phyloP scores from a whole-genome alignment of 306 rosid genomes.

The Rosa multiflora region DNA sequence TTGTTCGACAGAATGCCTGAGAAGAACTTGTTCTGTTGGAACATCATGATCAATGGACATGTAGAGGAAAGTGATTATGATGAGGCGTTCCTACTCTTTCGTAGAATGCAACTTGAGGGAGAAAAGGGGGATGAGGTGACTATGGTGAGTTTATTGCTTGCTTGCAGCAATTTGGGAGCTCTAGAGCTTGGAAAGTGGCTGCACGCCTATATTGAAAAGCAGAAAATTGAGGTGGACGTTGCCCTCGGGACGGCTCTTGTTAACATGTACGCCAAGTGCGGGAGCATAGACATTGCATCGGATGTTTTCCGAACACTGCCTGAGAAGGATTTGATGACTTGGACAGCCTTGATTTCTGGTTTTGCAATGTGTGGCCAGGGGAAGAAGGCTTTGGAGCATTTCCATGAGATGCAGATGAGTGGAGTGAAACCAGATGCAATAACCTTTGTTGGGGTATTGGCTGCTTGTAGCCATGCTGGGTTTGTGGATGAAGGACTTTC shows the following conservation, averaged over 20 bases:
- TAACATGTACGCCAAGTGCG: conserved; percentile 34
- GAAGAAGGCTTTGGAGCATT: conserved; percentile 20
- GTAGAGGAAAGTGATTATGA: conserved; percentile 22
- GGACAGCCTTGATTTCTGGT: conserved; percentile 30
- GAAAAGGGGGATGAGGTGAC: conserved; percentile 28
- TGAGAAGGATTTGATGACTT: conserved; percentile 29
- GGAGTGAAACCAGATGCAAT: conserved; percentile 27
- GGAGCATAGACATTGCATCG: conserved; percentile 23
- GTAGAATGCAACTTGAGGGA: conserved; percentile 26
- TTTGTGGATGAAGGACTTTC: conserved; percentile 14
- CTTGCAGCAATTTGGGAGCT: conserved; percentile 31
- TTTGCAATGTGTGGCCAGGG: conserved; percentile 25
- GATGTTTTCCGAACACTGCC: conserved; percentile 24
- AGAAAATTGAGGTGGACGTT: conserved; percentile 22
- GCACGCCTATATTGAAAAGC: conserved; percentile 19
- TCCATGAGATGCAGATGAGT: conserved; percentile 25
- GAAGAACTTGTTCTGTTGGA: conserved; percentile 30
- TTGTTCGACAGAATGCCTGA: conserved; percentile 19
- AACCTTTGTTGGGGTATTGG: conserved; percentile 28
- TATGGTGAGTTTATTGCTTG: conserved; percentile 28
- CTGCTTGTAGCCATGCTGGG: conserved; percentile 24
- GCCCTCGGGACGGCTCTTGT: conserved; percentile 25
- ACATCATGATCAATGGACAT: conserved; percentile 27
- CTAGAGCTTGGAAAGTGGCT: conserved; percentile 33
- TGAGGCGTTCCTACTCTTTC: conserved; percentile 24